Conservation (phyloP, 2,329 filamentous ascomycete species). For the Calonectria hongkongensis region DNA sequence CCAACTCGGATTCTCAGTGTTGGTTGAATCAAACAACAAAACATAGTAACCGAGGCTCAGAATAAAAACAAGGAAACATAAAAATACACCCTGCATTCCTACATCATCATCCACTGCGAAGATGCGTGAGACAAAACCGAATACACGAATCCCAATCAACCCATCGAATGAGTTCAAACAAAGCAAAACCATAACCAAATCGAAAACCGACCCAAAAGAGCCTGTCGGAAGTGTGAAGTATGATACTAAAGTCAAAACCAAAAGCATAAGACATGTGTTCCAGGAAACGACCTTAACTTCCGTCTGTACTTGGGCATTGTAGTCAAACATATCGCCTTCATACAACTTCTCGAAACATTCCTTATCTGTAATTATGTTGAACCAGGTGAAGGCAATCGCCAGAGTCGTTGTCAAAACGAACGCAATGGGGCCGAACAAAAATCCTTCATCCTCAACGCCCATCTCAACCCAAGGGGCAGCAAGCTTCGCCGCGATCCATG, state of each 20-base stretch:
- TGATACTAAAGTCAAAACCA: too few relatives aligned
- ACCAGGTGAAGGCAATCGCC: neutral
- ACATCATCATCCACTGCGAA: neutral
- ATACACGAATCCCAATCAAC: neutral
- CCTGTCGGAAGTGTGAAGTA: too few relatives aligned
- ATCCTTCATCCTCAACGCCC: neutral
- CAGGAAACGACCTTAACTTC: too few relatives aligned
- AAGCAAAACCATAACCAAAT: neutral
- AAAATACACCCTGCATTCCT: neutral
- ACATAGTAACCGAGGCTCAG: neutral
- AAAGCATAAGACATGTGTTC: too few relatives aligned
- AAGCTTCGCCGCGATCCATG: neutral
- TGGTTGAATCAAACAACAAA: neutral
- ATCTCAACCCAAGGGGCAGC: neutral
- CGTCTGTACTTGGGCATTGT: too few relatives aligned
- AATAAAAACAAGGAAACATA: too few relatives aligned
- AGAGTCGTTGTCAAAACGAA: neutral
- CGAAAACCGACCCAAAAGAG: neutral
- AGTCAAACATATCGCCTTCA: too few relatives aligned
- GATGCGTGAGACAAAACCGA: neutral
- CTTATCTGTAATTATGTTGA: neutral
- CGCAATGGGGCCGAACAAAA: neutral
- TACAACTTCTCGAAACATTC: too few relatives aligned
- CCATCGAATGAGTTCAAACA: neutral
- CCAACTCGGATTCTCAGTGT: too few relatives aligned